Evolutionary conservation across 2,329 filamentous ascomycete species (phyloP), one percentile per base, ranked within the genome.

Genomic region (Emergomyces pasteurianus): DNA sequence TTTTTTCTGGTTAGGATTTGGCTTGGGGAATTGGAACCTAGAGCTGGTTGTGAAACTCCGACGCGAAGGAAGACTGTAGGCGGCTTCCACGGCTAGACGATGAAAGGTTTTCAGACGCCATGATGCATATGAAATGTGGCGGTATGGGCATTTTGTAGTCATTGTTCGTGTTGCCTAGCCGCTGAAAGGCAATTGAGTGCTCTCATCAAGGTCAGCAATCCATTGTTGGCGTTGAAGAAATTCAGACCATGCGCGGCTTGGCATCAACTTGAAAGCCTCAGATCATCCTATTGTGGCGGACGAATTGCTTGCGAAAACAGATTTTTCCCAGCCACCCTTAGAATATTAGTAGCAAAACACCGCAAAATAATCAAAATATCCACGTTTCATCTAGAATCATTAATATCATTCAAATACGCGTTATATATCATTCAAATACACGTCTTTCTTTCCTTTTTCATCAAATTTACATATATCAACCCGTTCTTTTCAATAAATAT

Each of bases 101-200:
- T 62, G 67, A 23, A 72, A 71, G 5, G 67, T 57, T 34, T 42
- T 62, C 1, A 74, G 59, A 34, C 72, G 72, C 70, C 71, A 74
- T 65, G 67, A 68, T 21, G 69, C 65, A 61, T 71, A 72, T 4
- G 72, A 68, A 2, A 69, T 21, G 18, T 65, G 68, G 18, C 62
- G 54, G 36, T 53, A 59, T 9, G 58, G 46, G 26, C 58, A 59
- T 50, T 7, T 52, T 42, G 26, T 10, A 43, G n/a, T 59, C 58
- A 59, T 59, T 31, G 40, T 9, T 49, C n/a, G 23, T 16, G 47
- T 3, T 38, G 34, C 23, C 43, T 14, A 58, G 28, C 12, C 26
- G 56, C 31, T 40, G 36, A 42, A 38, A 23, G 23, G 10, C 14
- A 43, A 46, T 26, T 57, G 54, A 9, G 23, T 6, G 3, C 2